Evolutionary conservation across 805 yeast genomes (phyloP).

Genomic region (Candida sphagnicola): DNA sequence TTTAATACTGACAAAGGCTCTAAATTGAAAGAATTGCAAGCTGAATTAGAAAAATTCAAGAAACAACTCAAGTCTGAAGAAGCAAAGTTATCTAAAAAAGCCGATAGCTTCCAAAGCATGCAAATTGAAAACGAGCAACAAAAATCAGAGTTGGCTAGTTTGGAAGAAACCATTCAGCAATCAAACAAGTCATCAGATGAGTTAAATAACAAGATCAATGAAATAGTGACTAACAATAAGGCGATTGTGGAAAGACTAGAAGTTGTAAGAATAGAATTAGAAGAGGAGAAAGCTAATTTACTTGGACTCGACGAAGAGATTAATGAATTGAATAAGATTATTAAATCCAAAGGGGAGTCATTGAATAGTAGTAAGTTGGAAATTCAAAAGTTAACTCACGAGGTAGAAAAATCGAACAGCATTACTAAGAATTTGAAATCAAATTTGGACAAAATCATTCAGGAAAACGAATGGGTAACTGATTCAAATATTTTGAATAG

Average conservation of each 20-base stretch:
- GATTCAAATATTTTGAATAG: slow-evolving; percentile 57
- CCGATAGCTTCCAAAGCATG: slow-evolving; percentile 55
- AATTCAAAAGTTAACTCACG: slow-evolving; percentile 52
- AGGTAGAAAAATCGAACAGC: slow-evolving; percentile 45
- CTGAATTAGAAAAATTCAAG: slow-evolving; percentile 42
- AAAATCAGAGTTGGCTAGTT: slow-evolving; percentile 47
- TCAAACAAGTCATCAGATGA: slow-evolving; percentile 30
- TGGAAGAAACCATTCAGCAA: slow-evolving; percentile 40
- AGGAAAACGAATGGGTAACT: slow-evolving; percentile 67
- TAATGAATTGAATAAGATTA: slow-evolving; percentile 47
- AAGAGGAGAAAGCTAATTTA: slow-evolving; percentile 54
- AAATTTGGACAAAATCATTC: slow-evolving; percentile 43
- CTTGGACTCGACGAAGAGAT: slow-evolving; percentile 76
- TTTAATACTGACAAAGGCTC: slow-evolving; percentile 75
- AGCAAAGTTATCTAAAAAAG: slow-evolving; percentile 39
- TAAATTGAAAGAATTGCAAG: slow-evolving; percentile 63
- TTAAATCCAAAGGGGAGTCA: slow-evolving; percentile 42
- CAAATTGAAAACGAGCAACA: slow-evolving; percentile 72
- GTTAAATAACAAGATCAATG: slow-evolving; percentile 14
- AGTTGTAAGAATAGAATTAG: slow-evolving; percentile 30
- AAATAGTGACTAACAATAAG: slow-evolving; percentile 19
- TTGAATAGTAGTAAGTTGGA: slow-evolving; percentile 47
- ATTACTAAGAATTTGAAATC: slow-evolving; percentile 31
- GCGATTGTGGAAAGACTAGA: slow-evolving; percentile 17
- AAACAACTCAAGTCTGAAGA: slow-evolving; percentile 38